phyloP scores from a whole-genome alignment of 768 basidiomycete genomes.

The Leccinum truebloodii region DNA sequence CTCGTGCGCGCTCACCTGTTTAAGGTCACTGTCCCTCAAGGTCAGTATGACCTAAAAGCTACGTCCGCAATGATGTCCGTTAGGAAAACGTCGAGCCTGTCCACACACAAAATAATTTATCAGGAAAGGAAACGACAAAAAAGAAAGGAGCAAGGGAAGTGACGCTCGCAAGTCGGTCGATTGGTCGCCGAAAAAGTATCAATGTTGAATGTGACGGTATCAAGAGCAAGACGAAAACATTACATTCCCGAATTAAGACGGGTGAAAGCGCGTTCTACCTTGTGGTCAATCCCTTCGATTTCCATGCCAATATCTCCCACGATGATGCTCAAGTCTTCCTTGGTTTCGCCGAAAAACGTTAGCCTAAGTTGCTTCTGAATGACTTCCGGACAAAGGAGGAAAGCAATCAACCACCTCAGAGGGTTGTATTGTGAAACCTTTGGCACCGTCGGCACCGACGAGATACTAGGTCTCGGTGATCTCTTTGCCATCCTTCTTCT shows the following conservation, averaged over 20 bases:
- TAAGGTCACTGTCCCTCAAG: constrained; percentile 11
- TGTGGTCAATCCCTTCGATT: constrained; percentile 28
- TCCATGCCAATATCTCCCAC: no score
- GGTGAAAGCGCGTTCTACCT: background rate
- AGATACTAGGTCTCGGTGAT: constrained; percentile 36
- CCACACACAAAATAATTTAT: background rate
- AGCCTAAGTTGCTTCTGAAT: constrained; percentile 22
- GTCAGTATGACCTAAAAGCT: constrained; percentile 9
- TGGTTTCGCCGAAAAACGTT: no score
- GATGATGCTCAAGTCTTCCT: no score
- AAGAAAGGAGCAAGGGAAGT: no score
- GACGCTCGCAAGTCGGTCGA: constrained; percentile 4
- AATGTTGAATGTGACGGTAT: constrained; percentile 9
- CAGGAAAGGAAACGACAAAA: no score
- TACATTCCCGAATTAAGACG: background rate
- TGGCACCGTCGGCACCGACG: constrained; percentile 44
- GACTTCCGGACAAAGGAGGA: constrained; percentile 21
- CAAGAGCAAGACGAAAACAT: background rate
- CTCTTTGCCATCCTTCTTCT: constrained; percentile 24
- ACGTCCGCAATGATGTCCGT: constrained; percentile 5
- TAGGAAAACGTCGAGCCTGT: constrained; percentile 10
- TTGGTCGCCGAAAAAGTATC: constrained; percentile 20
- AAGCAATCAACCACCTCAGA: background rate
- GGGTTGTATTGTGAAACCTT: constrained; percentile 6
- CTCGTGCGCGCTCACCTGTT: constrained; percentile 14